Evolutionary conservation across 805 yeast species (phyloP), one percentile per base, ranked within the genome.

Genomic region (Metschnikowia gelsemii): DNA sequence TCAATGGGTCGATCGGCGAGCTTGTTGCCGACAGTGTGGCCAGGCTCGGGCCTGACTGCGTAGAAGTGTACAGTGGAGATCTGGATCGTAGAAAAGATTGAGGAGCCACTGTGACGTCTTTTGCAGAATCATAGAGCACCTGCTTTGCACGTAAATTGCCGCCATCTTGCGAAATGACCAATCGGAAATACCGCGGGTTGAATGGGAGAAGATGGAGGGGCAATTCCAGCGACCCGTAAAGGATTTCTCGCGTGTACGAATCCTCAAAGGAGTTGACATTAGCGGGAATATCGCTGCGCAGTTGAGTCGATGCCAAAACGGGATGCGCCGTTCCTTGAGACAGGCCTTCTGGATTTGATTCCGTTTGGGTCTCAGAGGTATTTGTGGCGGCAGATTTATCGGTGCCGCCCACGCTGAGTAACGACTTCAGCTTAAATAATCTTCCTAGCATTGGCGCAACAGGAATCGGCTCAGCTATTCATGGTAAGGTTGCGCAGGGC

Each of bases 121-220:
- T 47, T 16, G 58, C 58, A 6, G 78, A 65, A 56, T 77, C 82
- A 50, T 59, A 75, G n/a, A 77, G 57, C 2, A 70, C 67, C 48
- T 72, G 78, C 45, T 75, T 77, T 1, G 68, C 54, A 13, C 79
- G 54, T 8, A 77, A 43, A 38, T 54, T 63, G 2, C 74, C 73
- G 2, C 79, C 80, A 50, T 77, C 82, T 52, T 77, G 81, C 6
- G 76, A 60, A 23, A 77, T 61, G 3, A 77, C 56, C 28, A 76
- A 50, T 25, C 81, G 56, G 51, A 72, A 75, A 9, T 50, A 51
- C 42, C 61, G 59, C 21, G 49, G 47, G 40, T 60, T 62, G 36
- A 63, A 52, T 16, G 54, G 57, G 13, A 47, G 37, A 2, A 43
- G 40, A 12, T 37, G 35, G n/a, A 40, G 32, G 32, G 50, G 38